Evolutionary conservation across 768 basidiomycete species (phyloP).

Genomic region (Mycena pura): DNA sequence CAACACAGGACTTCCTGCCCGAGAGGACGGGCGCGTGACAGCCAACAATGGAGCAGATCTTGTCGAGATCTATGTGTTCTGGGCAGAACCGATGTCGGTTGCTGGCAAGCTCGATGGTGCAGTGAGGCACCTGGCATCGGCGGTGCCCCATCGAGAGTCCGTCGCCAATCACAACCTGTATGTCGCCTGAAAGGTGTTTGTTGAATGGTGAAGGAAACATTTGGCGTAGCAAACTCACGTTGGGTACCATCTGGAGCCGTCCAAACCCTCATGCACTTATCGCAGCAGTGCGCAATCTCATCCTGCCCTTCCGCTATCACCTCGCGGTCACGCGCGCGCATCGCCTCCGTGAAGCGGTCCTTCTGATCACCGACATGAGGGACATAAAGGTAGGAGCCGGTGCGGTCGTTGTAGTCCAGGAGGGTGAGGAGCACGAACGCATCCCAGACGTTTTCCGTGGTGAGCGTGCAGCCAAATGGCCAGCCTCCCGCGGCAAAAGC

Average conservation of each 20-base stretch:
- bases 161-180: no score
- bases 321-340: no score
- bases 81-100: constrained; percentile 28
- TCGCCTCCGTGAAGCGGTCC: constrained; percentile 33
- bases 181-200: neutral
- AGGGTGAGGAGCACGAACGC: constrained; percentile 35
- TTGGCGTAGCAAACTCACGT: neutral
- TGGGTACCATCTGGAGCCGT: constrained; percentile 8
- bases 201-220: neutral
- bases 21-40: neutral
- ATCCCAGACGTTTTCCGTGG: constrained; percentile 39
- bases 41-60: constrained; percentile 16
- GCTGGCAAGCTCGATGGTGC: constrained; percentile 20
- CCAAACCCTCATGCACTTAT: no score
- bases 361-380: constrained; percentile 34
- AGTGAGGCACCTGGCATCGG: no score
- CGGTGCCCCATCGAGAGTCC: no score
- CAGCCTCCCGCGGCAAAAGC: constrained; percentile 24
- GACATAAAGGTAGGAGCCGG: constrained; percentile 20
- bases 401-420: constrained; percentile 30
- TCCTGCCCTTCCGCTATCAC: no score
- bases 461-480: constrained; percentile 26
- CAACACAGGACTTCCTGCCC: constrained; percentile 15
- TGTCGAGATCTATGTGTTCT: neutral
- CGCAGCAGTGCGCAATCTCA: no score